Evolutionary conservation across 2,329 filamentous ascomycete species (phyloP).

Genomic region (Colletotrichum sp.): DNA sequence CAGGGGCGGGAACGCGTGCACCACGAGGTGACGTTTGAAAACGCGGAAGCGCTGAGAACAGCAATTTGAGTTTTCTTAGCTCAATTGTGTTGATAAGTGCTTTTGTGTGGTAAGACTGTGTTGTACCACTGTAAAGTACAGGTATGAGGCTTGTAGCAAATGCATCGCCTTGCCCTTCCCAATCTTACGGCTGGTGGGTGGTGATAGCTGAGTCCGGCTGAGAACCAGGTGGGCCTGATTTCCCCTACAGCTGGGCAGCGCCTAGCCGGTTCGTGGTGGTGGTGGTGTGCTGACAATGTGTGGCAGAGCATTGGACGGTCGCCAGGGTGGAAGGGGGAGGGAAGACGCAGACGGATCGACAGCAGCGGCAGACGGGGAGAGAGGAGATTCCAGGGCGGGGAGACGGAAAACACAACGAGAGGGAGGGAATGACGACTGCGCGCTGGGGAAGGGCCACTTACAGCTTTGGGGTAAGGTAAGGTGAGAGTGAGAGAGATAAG

Average conservation of each 20-base stretch:
- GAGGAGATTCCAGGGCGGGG: not conserved
- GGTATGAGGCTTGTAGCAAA: not conserved
- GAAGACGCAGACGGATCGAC: not conserved
- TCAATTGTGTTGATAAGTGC: not conserved
- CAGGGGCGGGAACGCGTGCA: not conserved
- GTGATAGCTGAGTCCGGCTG: slow-evolving; percentile 1
- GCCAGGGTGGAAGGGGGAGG: not conserved
- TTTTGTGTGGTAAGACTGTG: not conserved
- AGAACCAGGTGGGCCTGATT: not conserved
- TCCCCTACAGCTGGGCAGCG: not conserved
- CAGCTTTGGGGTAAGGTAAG: not conserved
- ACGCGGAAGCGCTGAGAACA: not conserved
- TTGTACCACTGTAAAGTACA: slow-evolving; percentile 10
- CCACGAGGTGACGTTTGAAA: not conserved
- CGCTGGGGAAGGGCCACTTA: slow-evolving; percentile 9
- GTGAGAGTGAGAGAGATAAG: not conserved
- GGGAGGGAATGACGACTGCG: not conserved
- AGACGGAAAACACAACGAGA: not conserved
- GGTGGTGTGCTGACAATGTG: slow-evolving; percentile 16
- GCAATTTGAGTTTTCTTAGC: not conserved
- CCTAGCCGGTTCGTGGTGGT: not conserved
- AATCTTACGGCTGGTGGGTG: not conserved
- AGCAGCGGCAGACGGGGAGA: not conserved
- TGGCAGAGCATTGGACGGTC: slow-evolving; percentile 7
- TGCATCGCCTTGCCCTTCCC: not conserved